A percentile compares a stretch with the other conserved stretches of the same genome.
Conservation (phyloP, 2,329 filamentous ascomycete genomes). For the Aspergillus hiratsukae region DNA sequence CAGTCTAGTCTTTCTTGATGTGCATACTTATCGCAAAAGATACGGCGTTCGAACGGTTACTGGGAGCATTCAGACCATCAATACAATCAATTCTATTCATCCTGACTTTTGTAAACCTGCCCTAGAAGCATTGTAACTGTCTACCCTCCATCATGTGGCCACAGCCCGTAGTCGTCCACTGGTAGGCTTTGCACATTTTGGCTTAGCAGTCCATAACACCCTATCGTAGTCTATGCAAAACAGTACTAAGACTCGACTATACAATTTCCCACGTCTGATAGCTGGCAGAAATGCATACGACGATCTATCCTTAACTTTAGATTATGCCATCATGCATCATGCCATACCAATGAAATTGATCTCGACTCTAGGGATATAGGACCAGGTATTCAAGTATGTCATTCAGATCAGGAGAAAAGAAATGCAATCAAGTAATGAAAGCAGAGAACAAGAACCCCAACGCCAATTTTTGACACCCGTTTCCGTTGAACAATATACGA, state of each 20-base stretch:
- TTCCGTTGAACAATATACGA: conserved; percentile 23
- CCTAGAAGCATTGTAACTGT: neutral
- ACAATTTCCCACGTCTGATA: neutral
- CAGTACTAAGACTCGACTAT: neutral
- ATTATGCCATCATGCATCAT: too few relatives aligned
- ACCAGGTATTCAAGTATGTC: neutral
- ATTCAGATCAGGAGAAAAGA: neutral
- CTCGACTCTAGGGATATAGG: neutral
- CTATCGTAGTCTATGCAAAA: neutral
- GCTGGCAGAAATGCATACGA: neutral
- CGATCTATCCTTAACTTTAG: too few relatives aligned
- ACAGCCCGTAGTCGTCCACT: too few relatives aligned
- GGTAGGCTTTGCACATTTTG: neutral
- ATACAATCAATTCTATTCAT: neutral
- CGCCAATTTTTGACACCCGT: conserved; percentile 27
- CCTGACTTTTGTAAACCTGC: too few relatives aligned
- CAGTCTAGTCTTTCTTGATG: neutral
- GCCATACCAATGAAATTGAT: neutral
- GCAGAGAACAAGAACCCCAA: conserved; percentile 12
- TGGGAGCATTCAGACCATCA: neutral
- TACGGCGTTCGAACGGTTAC: neutral
- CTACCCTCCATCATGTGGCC: too few relatives aligned
- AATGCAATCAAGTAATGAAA: neutral
- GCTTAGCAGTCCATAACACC: neutral
- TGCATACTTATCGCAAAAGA: neutral